phyloP scores from a whole-genome alignment of 768 basidiomycete species.

The Amanita pallidorosea region DNA sequence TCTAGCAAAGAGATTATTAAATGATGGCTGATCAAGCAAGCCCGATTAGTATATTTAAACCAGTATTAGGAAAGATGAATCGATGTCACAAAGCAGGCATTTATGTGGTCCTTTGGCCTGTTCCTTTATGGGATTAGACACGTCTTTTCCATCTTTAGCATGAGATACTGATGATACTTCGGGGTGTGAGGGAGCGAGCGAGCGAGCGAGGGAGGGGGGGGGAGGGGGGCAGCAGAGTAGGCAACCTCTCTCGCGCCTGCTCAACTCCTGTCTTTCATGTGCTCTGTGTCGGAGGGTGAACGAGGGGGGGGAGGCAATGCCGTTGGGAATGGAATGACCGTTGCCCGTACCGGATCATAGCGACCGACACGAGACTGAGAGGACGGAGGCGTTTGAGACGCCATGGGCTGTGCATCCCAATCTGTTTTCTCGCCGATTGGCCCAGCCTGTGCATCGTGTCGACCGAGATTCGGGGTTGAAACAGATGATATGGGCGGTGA shows the following conservation, averaged over 20 bases:
- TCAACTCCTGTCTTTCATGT: neutral
- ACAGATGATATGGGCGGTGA: slow-evolving; percentile 5
- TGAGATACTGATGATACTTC: neutral
- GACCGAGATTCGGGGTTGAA: neutral
- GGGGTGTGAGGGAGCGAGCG: no score
- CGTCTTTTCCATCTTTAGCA: neutral
- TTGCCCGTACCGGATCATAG: slow-evolving; percentile 43
- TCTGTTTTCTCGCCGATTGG: neutral
- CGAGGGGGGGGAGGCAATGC: neutral
- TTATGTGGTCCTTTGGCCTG: neutral
- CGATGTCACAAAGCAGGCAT: neutral
- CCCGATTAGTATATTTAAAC: slow-evolving; percentile 1
- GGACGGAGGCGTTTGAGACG: slow-evolving; percentile 12
- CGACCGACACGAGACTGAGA: slow-evolving; percentile 28
- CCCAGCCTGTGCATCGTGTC: neutral
- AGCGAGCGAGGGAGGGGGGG: no score
- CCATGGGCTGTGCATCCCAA: slow-evolving; percentile 8
- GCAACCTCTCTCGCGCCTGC: neutral
- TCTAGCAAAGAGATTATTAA: neutral
- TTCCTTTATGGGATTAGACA: neutral
- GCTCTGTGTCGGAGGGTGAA: neutral
- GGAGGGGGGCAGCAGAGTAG: neutral
- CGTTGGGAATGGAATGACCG: slow-evolving; percentile 15
- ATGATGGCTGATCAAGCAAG: neutral
- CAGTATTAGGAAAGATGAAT: neutral